Percentiles rank a stretch among this genome's conserved stretches.
These are phyloP conservation scores for Teunomyces gatunensis DNA, from an alignment of 805 yeast species.

Conservation along the genomic window DNA sequence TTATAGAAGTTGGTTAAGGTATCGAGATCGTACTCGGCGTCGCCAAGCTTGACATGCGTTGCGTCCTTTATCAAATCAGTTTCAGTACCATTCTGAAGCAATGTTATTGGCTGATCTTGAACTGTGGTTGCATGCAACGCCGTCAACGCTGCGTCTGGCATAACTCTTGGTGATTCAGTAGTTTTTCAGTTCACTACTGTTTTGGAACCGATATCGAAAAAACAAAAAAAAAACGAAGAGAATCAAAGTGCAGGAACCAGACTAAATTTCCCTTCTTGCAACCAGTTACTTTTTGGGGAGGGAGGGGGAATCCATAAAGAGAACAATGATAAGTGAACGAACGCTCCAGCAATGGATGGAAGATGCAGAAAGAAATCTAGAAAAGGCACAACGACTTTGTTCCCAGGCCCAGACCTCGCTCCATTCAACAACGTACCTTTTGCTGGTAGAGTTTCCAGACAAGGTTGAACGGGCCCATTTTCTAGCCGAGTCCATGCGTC, in stretches of 20 bases:
- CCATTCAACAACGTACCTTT: slow-evolving; percentile 19
- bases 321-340: not conserved
- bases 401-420: slow-evolving; percentile 33
- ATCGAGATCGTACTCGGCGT: slow-evolving; percentile 32
- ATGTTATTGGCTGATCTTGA: slow-evolving; percentile 19
- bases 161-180: not conserved
- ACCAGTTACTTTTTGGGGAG: not conserved
- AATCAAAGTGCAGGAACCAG: not conserved
- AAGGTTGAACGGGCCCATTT: slow-evolving; percentile 15
- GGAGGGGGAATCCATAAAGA: not conserved
- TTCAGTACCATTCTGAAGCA: slow-evolving; percentile 15
- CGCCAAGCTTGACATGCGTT: slow-evolving; percentile 26
- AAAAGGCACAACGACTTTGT: slow-evolving; percentile 30
- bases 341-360: slow-evolving; percentile 25
- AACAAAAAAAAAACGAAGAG: too few relatives aligned
- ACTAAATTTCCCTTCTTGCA: not conserved
- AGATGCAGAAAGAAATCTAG: slow-evolving; percentile 27
- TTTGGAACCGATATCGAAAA: too few relatives aligned
- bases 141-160: slow-evolving; percentile 13
- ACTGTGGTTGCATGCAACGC: slow-evolving; percentile 28
- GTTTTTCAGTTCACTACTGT: not conserved
- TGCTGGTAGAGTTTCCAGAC: slow-evolving; percentile 23
- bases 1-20: slow-evolving; percentile 54
- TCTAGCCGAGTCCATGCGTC: slow-evolving; percentile 14
- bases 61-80: slow-evolving; percentile 30